Evolutionary conservation across 2,329 filamentous ascomycete species (phyloP).

Genomic region (Sarocladiaceae sp.): DNA sequence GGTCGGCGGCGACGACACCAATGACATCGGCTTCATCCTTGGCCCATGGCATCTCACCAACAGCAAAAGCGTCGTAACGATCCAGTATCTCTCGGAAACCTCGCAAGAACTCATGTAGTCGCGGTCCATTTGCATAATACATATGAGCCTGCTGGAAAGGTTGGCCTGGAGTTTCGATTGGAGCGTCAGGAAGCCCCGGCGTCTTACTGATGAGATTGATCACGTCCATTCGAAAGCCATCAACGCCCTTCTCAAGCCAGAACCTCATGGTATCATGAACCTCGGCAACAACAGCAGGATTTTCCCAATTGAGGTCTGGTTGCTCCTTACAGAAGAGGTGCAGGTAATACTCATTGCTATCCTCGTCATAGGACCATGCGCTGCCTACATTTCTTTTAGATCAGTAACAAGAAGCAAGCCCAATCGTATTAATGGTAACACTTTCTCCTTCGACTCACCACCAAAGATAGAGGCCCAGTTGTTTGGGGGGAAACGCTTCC

Average conservation of each 20-base stretch:
- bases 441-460: too few species aligned
- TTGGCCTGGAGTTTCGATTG: constrained; percentile 35
- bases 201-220: constrained; percentile 64
- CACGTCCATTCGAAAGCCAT: constrained; percentile 65
- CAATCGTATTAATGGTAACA: too few species aligned
- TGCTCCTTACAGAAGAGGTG: constrained; percentile 59
- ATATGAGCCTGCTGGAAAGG: constrained; percentile 37
- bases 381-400: too few species aligned
- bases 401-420: too few species aligned
- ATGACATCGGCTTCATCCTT: constrained; percentile 49
- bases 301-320: constrained; percentile 68
- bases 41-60: constrained; percentile 60
- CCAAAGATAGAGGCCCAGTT: constrained; percentile 39
- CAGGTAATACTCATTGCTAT: constrained; percentile 41
- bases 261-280: constrained; percentile 48
- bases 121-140: constrained; percentile 52
- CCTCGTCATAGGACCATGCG: constrained; percentile 31
- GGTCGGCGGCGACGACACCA: constrained; percentile 47
- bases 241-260: constrained; percentile 66
- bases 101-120: constrained; percentile 56
- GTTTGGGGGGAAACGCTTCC: constrained; percentile 34
- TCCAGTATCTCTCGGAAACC: constrained; percentile 53
- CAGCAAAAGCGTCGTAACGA: constrained; percentile 57
- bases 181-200: constrained; percentile 49
- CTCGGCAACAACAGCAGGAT: constrained; percentile 17